Conservation (phyloP, 768 basidiomycete genomes). For the Lyophyllum atratum region DNA sequence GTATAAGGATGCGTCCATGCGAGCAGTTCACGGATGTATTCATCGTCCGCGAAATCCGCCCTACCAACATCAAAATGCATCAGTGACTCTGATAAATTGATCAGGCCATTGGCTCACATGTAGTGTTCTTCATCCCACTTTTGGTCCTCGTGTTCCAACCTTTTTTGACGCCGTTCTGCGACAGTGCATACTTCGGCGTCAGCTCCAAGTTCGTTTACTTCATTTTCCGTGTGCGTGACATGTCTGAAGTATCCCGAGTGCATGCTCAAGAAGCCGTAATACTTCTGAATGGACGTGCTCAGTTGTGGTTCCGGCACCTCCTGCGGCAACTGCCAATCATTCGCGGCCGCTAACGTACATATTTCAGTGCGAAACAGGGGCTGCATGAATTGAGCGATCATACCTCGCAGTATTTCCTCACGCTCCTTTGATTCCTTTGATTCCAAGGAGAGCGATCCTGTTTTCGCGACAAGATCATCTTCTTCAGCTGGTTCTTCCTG, state of each 20-base stretch:
- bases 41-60: slow-evolving; percentile 81
- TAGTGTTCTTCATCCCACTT: slow-evolving; percentile 89
- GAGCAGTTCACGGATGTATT: slow-evolving; percentile 71
- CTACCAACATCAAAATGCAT: slow-evolving; percentile 35
- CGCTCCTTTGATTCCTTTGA: slow-evolving; percentile 33
- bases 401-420: slow-evolving; percentile 65
- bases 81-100: not conserved
- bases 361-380: not conserved
- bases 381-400: slow-evolving; percentile 3
- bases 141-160: slow-evolving; percentile 64
- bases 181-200: slow-evolving; percentile 59
- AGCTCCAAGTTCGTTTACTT: slow-evolving; percentile 75
- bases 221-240: slow-evolving; percentile 74
- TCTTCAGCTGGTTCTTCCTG: slow-evolving; percentile 21
- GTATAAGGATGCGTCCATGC: slow-evolving; percentile 63
- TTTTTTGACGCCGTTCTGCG: slow-evolving; percentile 52
- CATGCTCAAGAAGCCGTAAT: slow-evolving; percentile 78
- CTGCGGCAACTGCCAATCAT: slow-evolving; percentile 82
- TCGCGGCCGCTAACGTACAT: slow-evolving; percentile 58
- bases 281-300: slow-evolving; percentile 43
- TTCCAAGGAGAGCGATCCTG: slow-evolving; percentile 50
- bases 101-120: slow-evolving; percentile 49
- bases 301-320: slow-evolving; percentile 46
- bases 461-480: slow-evolving; percentile 44
- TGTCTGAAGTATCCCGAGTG: slow-evolving; percentile 78